Base-by-base conservation (phyloP, 1,284 basidiomycete genomes). In the Microbotryomycetes sp. region DNA sequence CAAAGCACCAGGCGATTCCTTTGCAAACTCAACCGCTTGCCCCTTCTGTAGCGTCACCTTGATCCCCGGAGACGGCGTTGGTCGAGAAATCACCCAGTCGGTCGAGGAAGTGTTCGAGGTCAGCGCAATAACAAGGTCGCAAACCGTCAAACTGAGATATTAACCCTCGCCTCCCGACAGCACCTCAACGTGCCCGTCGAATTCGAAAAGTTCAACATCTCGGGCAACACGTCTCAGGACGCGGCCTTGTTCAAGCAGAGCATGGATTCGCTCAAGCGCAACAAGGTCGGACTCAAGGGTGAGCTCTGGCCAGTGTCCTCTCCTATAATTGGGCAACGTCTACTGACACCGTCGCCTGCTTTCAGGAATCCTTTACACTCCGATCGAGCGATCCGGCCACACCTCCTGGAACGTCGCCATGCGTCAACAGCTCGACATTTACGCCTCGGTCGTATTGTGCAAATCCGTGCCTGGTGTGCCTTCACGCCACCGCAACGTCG, bases 331-430 rank as follows among this genome's bases (percentile, higher is more conserved):
- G 18, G n/a, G 29, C 16, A n/a, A 1, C 24, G 6, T 11, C 9
- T 49, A 11, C 46, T 53, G 27, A 45, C 46, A 26, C 26, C 26
- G 29, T 56, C 45, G 53, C 29, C 6, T 35, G 27, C n/a, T 23
- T 50, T 18, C 69, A 96, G 91, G 96, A 73, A 97, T 98, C 72
- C 88, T 98, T 67, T 97, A 94, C 81, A 99, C 96, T 52, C 96
- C 94, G 70, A 92, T 96, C 74, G 96, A 93, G 60, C 88, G 91
- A 75, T 86, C 85, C 41, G 93, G 92, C 27, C 96, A 98, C 80
- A 93, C 96, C 73, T 97, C 93, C 65, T 98, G 96, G 96, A 99
- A 99, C 78, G 94, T 99, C 62, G 96, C 96, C 68, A 97, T 99
- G 91, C 89, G 96, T 73, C 94, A 97, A 78, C 89, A 94, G 75